A percentile compares a stretch with the other conserved stretches of the same genome.
These are phyloP conservation scores for Amphibolis antarctica DNA, from an alignment of 106 monocot genomes.

Conservation along the genomic window DNA sequence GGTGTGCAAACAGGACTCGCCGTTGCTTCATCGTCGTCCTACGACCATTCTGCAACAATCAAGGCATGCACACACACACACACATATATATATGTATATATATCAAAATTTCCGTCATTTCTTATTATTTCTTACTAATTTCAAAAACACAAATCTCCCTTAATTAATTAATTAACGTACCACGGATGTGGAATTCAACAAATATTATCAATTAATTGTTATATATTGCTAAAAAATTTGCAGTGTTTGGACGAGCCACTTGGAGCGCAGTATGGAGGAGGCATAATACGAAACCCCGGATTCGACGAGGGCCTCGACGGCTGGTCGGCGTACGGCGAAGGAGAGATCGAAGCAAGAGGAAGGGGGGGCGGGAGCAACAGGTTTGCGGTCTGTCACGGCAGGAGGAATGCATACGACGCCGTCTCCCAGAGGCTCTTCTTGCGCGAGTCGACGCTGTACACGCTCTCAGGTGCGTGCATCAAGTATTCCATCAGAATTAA, in stretches of 20 bases:
- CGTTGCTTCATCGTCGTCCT: too few relatives aligned
- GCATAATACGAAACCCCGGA: slow-evolving; percentile 11
- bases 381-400: slow-evolving; percentile 13
- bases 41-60: too few relatives aligned
- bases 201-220: too few relatives aligned
- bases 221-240: too few relatives aligned
- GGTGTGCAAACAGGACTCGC: too few relatives aligned
- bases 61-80: too few relatives aligned
- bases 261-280: background rate
- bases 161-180: too few relatives aligned
- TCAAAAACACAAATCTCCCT: too few relatives aligned
- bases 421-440: slow-evolving; percentile 42
- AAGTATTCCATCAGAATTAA: background rate
- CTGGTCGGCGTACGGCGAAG: slow-evolving; percentile 36
- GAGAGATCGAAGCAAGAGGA: slow-evolving; percentile 6
- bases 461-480: slow-evolving; percentile 54
- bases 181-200: too few relatives aligned
- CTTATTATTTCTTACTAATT: too few relatives aligned
- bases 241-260: background rate
- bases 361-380: slow-evolving; percentile 24
- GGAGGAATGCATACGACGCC: slow-evolving; percentile 18
- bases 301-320: slow-evolving; percentile 35
- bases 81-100: too few relatives aligned
- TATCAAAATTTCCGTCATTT: too few relatives aligned
- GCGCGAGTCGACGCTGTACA: slow-evolving; percentile 37